Percentiles rank a stretch among this genome's conserved stretches.
Conservation (phyloP, 768 basidiomycete species). For the Neoboletus brunneissimus region DNA sequence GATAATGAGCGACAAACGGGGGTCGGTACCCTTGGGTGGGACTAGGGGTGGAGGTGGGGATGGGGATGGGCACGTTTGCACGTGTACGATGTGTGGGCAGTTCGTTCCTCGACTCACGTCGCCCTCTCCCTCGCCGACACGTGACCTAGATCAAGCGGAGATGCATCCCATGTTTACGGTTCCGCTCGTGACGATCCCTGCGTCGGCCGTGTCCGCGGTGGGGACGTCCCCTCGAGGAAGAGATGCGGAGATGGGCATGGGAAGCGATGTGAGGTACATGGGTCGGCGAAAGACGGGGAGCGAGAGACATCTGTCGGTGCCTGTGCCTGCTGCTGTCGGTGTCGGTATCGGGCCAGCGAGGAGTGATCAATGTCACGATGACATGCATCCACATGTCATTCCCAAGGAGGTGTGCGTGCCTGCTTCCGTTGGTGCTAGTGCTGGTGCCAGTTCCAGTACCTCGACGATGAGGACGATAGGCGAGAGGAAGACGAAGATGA, state of each 20-base stretch:
- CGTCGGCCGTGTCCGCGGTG: neutral
- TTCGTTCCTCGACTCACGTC: neutral
- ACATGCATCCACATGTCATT: neutral
- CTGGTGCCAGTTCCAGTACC: neutral
- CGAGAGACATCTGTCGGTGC: neutral
- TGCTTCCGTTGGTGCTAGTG: no score
- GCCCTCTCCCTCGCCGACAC: neutral
- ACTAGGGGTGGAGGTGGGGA: neutral
- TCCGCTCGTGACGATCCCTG: slow-evolving; percentile 26
- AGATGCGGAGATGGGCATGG: neutral
- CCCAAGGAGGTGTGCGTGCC: no score
- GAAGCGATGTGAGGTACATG: neutral
- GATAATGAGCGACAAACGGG: neutral
- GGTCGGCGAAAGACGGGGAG: neutral
- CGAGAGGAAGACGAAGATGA: no score
- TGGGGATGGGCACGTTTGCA: neutral
- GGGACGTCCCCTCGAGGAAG: neutral
- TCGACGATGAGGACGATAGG: neutral
- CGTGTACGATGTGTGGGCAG: slow-evolving; percentile 24
- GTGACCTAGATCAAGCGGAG: neutral
- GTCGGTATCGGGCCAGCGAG: neutral
- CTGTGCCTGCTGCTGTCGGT: neutral
- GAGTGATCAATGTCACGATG: neutral
- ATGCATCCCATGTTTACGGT: slow-evolving; percentile 32
- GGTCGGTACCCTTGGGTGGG: neutral